Conservation (phyloP, 495 filamentous ascomycete species). For the Aspergillus wentii region DNA sequence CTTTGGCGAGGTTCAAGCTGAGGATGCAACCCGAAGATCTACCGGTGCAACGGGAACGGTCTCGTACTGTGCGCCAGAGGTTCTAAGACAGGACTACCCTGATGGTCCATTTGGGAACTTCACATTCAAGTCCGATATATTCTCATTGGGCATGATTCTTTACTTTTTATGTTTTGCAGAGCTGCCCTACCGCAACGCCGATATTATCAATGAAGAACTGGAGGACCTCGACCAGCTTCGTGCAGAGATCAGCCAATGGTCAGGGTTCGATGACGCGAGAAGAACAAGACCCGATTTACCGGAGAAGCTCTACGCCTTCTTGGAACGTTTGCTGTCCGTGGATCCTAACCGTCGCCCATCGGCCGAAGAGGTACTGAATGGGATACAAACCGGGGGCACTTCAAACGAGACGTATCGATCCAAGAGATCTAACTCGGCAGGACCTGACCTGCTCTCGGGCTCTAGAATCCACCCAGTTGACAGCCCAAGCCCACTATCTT, state of each 20-base stretch:
- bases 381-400: constrained; percentile 67
- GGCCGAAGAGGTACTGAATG: constrained; percentile 80
- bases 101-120: constrained; percentile 82
- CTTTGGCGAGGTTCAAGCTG: constrained; percentile 90
- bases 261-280: constrained; percentile 74
- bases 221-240: constrained; percentile 89
- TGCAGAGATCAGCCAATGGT: constrained; percentile 81
- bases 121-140: constrained; percentile 92
- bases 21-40: constrained; percentile 72
- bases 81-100: constrained; percentile 62
- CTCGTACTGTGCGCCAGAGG: constrained; percentile 95
- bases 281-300: constrained; percentile 76
- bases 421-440: constrained; percentile 38
- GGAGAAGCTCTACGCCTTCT: constrained; percentile 75
- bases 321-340: constrained; percentile 75
- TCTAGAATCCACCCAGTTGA: constrained; percentile 55
- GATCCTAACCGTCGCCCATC: constrained; percentile 73
- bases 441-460: constrained; percentile 50
- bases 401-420: constrained; percentile 50
- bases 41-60: constrained; percentile 95
- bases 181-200: constrained; percentile 79
- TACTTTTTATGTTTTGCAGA: constrained; percentile 95
- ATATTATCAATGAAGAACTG: constrained; percentile 77
- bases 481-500: constrained; percentile 25
- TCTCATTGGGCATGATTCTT: constrained; percentile 95